These are phyloP conservation scores for Jamesozyma spencerorum DNA, from an alignment of 805 yeast genomes.

Conservation along the genomic window DNA sequence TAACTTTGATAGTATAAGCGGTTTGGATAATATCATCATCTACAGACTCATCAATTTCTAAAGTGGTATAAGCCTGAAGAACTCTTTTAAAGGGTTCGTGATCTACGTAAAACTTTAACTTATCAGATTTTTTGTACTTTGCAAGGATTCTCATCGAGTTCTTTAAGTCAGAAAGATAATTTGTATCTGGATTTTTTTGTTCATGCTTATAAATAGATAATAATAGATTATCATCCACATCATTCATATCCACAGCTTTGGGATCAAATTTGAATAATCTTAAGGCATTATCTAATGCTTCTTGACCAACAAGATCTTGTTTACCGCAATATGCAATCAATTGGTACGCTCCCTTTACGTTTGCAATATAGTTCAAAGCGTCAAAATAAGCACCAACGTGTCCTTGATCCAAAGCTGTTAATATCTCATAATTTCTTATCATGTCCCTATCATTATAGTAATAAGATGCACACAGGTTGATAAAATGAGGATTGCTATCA, in stretches of 20 bases:
- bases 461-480: constrained; percentile 40
- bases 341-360: constrained; percentile 38
- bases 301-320: constrained; percentile 44
- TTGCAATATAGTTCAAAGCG: constrained; percentile 43
- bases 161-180: constrained; percentile 27
- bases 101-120: constrained; percentile 32
- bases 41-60: constrained; percentile 44
- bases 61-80: constrained; percentile 43
- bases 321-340: constrained; percentile 42
- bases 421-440: constrained; percentile 37
- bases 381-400: constrained; percentile 48
- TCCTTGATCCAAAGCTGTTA: constrained; percentile 35
- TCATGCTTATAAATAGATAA: constrained; percentile 30
- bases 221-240: constrained; percentile 24
- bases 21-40: constrained; percentile 68
- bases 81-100: constrained; percentile 37
- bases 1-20: constrained; percentile 56
- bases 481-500: constrained; percentile 30
- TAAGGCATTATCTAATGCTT: constrained; percentile 37
- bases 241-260: constrained; percentile 11
- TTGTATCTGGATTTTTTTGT: constrained; percentile 7
- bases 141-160: constrained; percentile 35
- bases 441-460: constrained; percentile 43
- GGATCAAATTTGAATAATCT: constrained; percentile 30
- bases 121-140: constrained; percentile 30